Conservation (phyloP, 108 stramenopile genomes). For the Nitzschia putrida region DNA sequence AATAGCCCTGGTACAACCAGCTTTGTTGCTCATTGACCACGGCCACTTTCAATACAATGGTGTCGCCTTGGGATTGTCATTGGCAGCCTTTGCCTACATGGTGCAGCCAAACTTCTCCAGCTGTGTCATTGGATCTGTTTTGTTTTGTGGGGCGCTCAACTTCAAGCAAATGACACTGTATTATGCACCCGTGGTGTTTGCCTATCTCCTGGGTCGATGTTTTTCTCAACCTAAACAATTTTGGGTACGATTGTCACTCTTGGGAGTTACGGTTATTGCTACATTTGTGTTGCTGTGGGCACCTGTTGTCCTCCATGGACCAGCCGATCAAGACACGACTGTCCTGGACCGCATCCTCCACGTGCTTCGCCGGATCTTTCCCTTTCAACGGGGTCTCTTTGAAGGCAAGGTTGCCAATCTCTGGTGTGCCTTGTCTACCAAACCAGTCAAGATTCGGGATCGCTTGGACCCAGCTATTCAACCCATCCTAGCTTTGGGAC, state of each 20-base stretch:
- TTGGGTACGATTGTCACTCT: constrained; percentile 35
- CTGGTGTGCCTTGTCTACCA: constrained; percentile 83
- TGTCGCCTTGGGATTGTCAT: constrained; percentile 80
- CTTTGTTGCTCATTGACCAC: constrained; percentile 90
- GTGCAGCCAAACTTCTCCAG: constrained; percentile 36
- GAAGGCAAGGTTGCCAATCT: constrained; percentile 94
- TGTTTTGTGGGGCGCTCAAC: constrained; percentile 88
- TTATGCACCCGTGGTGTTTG: constrained; percentile 91
- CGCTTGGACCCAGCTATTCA: constrained; percentile 54
- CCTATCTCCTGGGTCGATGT: constrained; percentile 82
- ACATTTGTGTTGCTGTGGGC: constrained; percentile 75
- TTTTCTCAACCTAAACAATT: constrained; percentile 18
- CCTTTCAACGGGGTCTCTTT: constrained; percentile 91
- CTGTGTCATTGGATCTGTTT: constrained; percentile 65
- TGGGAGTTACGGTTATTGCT: constrained; percentile 73
- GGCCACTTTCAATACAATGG: constrained; percentile 98
- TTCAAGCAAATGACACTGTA: constrained; percentile 97
- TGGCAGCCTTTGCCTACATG: constrained; percentile 71
- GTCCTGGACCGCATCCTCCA: constrained; percentile 46
- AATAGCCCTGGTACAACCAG: constrained; percentile 69
- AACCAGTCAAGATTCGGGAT: constrained; percentile 65
- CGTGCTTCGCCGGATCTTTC: constrained; percentile 81
- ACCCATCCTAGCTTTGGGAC: constrained; percentile 47
- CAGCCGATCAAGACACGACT: constrained; percentile 19
- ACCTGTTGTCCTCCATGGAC: constrained; percentile 64